Base-by-base conservation (phyloP, 163 green algal species). In the Chlamydomonas reinhardtii region DNA sequence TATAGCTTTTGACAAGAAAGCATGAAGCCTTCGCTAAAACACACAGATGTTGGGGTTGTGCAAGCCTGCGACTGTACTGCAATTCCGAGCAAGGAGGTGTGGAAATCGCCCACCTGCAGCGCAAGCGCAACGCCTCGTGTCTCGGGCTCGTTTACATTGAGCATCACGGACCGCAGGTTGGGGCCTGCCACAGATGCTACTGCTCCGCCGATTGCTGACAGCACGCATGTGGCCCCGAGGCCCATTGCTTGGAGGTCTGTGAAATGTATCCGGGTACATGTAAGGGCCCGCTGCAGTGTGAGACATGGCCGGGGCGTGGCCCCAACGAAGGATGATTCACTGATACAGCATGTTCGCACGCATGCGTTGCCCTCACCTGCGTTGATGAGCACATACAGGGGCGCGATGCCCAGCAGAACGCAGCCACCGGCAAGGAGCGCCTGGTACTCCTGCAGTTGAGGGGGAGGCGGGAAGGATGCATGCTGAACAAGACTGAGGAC, bases 101-200 rank as follows among this genome's bases (percentile, higher is more conserved):
- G n/a, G n/a, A n/a, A n/a, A n/a, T n/a, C n/a, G 31, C 69, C 9
- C 34, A 90, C 84, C 88, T 92, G 91, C 56, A 97, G 80, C 20
- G 95, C 96, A 34, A 98, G 89, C 15, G 96, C 94, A 14, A 97
- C 89, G 27, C 96, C 96, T 0, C 96, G 89, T 16, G 90, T 94
- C 88, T 98, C 95, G 2, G 96, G 96, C 77, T 96, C 93, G 91
- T 98, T 98, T 15, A 97, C 93, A 70, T 98, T 97, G 35, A 98
- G 85, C 75, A 98, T 90, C 74, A 97, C 92, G 8, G 96, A 94
- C 35, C 93, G 84, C 24, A 93, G 61, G 82, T 91, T 92, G 14
- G 85, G 88, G 15, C 90, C 92, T 8, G 94, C 89, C 6, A 94
- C 88, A 31, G 81, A 89, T 29, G 89, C 91, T 15, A 95, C 62